Base-by-base conservation (phyloP, 2,329 filamentous ascomycete genomes). In the Tolypocladium amazonense region DNA sequence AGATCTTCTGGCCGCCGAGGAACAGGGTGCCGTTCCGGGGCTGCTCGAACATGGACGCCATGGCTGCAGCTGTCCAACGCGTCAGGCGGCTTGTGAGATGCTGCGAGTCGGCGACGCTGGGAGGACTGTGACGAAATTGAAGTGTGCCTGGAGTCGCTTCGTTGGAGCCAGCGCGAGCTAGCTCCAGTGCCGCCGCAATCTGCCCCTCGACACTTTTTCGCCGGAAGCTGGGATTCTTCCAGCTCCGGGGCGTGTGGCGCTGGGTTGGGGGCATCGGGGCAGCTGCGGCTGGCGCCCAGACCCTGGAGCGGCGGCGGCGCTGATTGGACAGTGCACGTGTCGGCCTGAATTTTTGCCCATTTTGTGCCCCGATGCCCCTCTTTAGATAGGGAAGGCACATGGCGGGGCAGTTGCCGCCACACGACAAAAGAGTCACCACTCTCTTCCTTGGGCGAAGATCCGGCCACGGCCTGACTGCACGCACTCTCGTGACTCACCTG, bases 31-130 rank as follows among this genome's bases (percentile, higher is more conserved):
- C 94, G 73, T 96, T 95, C 73, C 92, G 86, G 72, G 92, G 89
- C 79, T 94, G 90, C 79, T 97, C 92, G 72, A 97, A 99, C 77
- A 99, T 92, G 72, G 90, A 90, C 75, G 91, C 88, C 94, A 99
- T 99, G 65, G 63, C 62, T 70, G 69, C 67, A 68, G 68, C 67
- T 66, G 57, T 60, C 57, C 59, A 58, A 56, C 38, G 55, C 57
- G 59, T 62, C 58, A 35, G 58, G 56, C 58, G 52, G 53, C 59
- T 53, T 58, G 23, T 38, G 55, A 33, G 47, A 56, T 56, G 56
- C 47, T 57, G 57, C 39, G 39, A 61, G 39, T 56, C 56, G 54
- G 59, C 58, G 54, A 59, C 53, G 58, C 37, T 61, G 41, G 54
- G 47, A 37, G 52, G 47, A 39, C 50, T 53, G 27, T 52, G 47